Evolutionary conservation across 2,329 filamentous ascomycete genomes (phyloP).

Genomic region (Monilinia polystroma): DNA sequence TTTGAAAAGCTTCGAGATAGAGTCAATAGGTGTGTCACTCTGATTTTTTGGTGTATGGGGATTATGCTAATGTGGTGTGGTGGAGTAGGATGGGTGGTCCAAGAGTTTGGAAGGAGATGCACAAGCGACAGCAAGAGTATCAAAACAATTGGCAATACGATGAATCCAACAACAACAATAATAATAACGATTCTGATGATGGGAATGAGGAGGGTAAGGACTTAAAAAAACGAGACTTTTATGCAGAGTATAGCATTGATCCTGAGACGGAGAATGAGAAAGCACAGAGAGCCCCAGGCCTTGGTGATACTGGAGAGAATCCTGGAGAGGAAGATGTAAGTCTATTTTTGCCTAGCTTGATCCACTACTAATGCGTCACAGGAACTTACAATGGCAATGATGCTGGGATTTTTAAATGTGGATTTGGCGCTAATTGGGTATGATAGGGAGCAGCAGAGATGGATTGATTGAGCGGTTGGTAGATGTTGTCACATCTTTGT

Average conservation of each 20-base stretch:
- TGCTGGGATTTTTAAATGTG: slow-evolving; percentile 65
- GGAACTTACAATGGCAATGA: slow-evolving; percentile 69
- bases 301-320: slow-evolving; percentile 40
- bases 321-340: slow-evolving; percentile 45
- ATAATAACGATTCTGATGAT: slow-evolving; percentile 38
- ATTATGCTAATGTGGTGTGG: slow-evolving; percentile 15
- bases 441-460: slow-evolving; percentile 55
- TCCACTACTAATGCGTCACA: slow-evolving; percentile 36
- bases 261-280: slow-evolving; percentile 41
- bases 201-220: slow-evolving; percentile 43
- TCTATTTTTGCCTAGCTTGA: slow-evolving; percentile 37
- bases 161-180: slow-evolving; percentile 23
- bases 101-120: slow-evolving; percentile 53
- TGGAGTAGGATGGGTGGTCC: slow-evolving; percentile 57
- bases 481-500: background rate
- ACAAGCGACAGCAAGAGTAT: slow-evolving; percentile 47
- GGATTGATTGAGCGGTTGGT: slow-evolving; percentile 49
- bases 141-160: slow-evolving; percentile 44
- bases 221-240: slow-evolving; percentile 40
- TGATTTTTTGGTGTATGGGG: background rate
- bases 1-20: slow-evolving; percentile 60
- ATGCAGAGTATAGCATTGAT: slow-evolving; percentile 40
- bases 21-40: slow-evolving; percentile 47
- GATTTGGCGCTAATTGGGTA: slow-evolving; percentile 63
- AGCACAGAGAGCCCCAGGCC: slow-evolving; percentile 37